Percentiles rank a stretch among this genome's conserved stretches.
Evolutionary conservation across 768 basidiomycete species (phyloP).

Genomic region (Piloderma croceum): DNA sequence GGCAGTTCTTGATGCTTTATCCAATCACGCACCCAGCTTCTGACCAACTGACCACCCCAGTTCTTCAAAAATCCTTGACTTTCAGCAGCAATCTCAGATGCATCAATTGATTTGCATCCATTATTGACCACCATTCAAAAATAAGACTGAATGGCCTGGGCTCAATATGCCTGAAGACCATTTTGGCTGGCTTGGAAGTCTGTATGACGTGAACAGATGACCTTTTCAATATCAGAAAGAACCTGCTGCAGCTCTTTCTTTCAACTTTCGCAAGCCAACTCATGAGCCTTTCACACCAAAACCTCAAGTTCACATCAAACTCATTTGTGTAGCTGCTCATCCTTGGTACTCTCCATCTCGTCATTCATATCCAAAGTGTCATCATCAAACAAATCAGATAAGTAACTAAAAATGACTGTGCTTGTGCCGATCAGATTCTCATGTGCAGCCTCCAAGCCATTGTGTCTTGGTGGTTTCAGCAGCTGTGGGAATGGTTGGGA

Average conservation of each 20-base stretch:
- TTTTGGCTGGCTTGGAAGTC: conserved; percentile 9
- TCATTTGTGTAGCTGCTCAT: conserved; percentile 16
- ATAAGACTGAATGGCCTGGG: conserved; percentile 16
- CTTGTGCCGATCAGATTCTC: no score
- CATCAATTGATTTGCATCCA: conserved; percentile 10
- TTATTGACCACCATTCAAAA: conserved; percentile 15
- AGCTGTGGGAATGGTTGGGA: background rate
- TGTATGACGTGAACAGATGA: conserved; percentile 10
- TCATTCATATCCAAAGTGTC: background rate
- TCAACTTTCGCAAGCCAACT: background rate
- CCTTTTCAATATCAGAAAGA: conserved; percentile 7
- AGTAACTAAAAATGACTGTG: no score
- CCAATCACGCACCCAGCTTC: conserved; percentile 11
- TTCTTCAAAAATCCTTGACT: background rate
- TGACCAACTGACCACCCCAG: conserved; percentile 13
- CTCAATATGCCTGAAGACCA: conserved; percentile 19
- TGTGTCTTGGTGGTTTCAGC: background rate
- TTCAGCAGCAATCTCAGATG: conserved; percentile 19
- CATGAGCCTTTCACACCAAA: conserved; percentile 3
- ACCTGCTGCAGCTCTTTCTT: background rate
- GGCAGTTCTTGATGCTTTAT: conserved; percentile 8
- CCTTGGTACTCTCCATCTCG: background rate
- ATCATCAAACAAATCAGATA: conserved; percentile 20
- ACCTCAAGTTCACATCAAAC: conserved; percentile 17
- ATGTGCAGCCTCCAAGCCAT: no score